Base-by-base conservation (phyloP, 208 protist genomes). In the Trichomonas gallinae region DNA sequence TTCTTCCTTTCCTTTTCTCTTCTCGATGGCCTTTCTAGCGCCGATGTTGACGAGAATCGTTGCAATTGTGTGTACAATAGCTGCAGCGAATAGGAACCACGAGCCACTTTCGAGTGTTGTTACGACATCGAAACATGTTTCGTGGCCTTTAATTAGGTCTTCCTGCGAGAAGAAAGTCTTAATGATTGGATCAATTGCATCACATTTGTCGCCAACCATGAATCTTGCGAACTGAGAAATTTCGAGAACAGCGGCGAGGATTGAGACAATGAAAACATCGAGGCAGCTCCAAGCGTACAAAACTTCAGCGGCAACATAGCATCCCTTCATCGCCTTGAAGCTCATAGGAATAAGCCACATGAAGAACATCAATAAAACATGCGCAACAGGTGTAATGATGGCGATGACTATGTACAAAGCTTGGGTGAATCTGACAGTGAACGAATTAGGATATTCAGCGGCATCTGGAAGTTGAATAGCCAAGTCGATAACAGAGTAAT, bases 141-240 rank as follows among this genome's bases (percentile, higher is more conserved):
- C 21, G 13, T 87, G 21, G 15, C 81, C 81, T 42, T 87, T 42
- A 13, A 87, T 87, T 2, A 40, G 36, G 21, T 87, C 34, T 13
- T 87, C 81, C 1, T 96, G 0, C 6, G 48, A 42, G 34, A 87
- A 87, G 34, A 97, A 97, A 40, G 97, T 6, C 36, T 58, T 40
- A 40, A 98, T 38, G 40, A 98, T 23, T 13, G 46, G 36, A 97
- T 98, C 97, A 97, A 98, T 97, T n/a, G 51, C 0, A 49, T 97
- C 96, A 96, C 98, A 98, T 23, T 81, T 81, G 63, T 97, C 46
- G n/a, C 98, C 98, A 34, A 99, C 96, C 38, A 99, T 97, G 96
- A 99, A 99, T 31, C 97, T 97, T 0, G 99, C 97, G 96, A 99
- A 99, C 87, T 98, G 98, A 15, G 98, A 97, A 9, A 99, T 96